Conservation (phyloP, 495 filamentous ascomycete species). For the Beverwykella pulmonaria region DNA sequence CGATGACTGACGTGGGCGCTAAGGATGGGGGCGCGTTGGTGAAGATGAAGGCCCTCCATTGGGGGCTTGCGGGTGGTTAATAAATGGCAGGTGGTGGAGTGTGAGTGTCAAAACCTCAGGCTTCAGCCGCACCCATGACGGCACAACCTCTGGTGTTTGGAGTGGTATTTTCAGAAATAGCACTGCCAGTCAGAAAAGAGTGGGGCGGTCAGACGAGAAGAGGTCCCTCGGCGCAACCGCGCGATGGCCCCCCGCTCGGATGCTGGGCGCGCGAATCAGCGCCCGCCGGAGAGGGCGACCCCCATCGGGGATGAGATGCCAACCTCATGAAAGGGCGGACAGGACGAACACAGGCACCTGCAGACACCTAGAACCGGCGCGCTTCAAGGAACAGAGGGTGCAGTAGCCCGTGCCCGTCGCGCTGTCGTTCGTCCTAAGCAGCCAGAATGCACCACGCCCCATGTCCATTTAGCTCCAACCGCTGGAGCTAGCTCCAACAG, state of each 20-base stretch:
- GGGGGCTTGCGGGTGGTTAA: constrained; percentile 6
- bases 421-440: background rate
- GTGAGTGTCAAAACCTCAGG: background rate
- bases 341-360: background rate
- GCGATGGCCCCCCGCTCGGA: constrained; percentile 4
- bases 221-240: constrained; percentile 7
- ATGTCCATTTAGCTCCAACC: too few relatives aligned
- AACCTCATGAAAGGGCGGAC: background rate
- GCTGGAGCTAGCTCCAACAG: too few relatives aligned
- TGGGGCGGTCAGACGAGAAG: constrained; percentile 23
- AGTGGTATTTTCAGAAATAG: constrained; percentile 28
- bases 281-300: background rate
- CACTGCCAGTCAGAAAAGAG: constrained; percentile 23
- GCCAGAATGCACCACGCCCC: too few relatives aligned
- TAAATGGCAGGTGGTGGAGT: constrained; percentile 8
- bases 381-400: background rate
- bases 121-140: constrained; percentile 25
- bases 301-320: background rate
- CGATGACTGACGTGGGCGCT: too few relatives aligned
- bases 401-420: background rate
- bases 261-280: background rate
- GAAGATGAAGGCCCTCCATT: constrained; percentile 21
- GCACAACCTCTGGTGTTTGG: constrained; percentile 7
- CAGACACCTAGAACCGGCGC: background rate
- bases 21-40: background rate